Percentiles rank a stretch among this genome's conserved stretches.
Conservation (phyloP, 768 basidiomycete genomes). For the Mycena maculata region DNA sequence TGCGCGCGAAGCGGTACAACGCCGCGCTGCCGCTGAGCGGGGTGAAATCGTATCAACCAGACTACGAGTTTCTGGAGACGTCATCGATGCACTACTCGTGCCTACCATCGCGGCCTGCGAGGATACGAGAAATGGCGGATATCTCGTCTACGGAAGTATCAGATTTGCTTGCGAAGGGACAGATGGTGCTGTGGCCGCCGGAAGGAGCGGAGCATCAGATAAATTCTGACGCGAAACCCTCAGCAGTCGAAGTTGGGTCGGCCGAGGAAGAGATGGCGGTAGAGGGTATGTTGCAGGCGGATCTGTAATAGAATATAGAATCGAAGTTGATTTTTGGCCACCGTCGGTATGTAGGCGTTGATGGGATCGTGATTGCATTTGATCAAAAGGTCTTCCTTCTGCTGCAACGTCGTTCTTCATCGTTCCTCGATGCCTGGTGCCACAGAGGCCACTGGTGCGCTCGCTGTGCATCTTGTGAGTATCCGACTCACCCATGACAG, state of each 20-base stretch:
- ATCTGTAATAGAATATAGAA: not conserved
- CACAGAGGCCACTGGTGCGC: constrained; percentile 55
- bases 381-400: constrained; percentile 19
- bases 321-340: too few relatives aligned
- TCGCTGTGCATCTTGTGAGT: constrained; percentile 27
- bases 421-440: constrained; percentile 56
- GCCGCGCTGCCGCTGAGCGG: constrained; percentile 48
- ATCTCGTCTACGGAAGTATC: constrained; percentile 63
- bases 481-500: constrained; percentile 42
- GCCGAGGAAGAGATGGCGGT: constrained; percentile 21
- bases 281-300: constrained; percentile 17
- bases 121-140: constrained; percentile 55
- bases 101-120: constrained; percentile 51
- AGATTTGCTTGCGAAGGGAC: constrained; percentile 56
- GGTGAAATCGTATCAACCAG: constrained; percentile 43
- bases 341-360: too few relatives aligned
- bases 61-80: constrained; percentile 64
- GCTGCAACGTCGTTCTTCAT: constrained; percentile 37
- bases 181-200: constrained; percentile 60
- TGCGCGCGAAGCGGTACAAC: constrained; percentile 55
- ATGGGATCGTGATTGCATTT: not conserved
- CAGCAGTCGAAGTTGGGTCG: too few relatives aligned
- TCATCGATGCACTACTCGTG: constrained; percentile 56
- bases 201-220: constrained; percentile 18
- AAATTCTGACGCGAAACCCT: constrained; percentile 15